These are phyloP conservation scores for Botrytis sinoallii DNA, from an alignment of 2,329 filamentous ascomycete species.

Conservation along the genomic window DNA sequence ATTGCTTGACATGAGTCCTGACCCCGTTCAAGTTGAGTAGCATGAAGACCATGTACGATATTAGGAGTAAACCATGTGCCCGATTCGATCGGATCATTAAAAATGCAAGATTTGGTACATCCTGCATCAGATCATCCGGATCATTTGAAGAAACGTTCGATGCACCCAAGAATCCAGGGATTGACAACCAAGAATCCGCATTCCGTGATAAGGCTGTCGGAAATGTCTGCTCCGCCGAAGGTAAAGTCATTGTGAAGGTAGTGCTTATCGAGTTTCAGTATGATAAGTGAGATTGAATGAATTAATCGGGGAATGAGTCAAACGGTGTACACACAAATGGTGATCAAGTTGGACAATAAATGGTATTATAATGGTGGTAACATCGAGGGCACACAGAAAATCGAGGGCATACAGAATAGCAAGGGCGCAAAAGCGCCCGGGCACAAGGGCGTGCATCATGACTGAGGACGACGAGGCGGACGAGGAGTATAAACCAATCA, in stretches of 20 bases:
- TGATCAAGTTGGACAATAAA: neutral
- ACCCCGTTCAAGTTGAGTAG: neutral
- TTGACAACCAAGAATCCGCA: neutral
- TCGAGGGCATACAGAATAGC: neutral
- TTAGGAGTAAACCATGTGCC: too few species aligned
- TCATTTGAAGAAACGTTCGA: neutral
- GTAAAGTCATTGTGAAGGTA: neutral
- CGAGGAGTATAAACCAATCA: neutral
- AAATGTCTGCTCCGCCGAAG: neutral
- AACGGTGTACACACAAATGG: neutral
- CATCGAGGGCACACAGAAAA: neutral
- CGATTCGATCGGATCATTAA: neutral
- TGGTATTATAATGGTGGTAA: neutral
- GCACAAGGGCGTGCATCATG: conserved; percentile 5
- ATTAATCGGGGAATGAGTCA: neutral
- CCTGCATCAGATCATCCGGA: neutral
- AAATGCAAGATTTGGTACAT: neutral
- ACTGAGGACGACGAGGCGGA: neutral
- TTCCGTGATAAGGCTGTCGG: neutral
- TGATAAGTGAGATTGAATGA: neutral
- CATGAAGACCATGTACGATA: neutral
- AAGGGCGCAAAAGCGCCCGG: neutral
- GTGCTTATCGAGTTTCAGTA: neutral
- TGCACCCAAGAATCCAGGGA: too few species aligned
- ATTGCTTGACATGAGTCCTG: neutral